These are phyloP conservation scores for Sporothrix mexicana DNA, from an alignment of 2,329 filamentous ascomycete genomes.

Conservation along the genomic window DNA sequence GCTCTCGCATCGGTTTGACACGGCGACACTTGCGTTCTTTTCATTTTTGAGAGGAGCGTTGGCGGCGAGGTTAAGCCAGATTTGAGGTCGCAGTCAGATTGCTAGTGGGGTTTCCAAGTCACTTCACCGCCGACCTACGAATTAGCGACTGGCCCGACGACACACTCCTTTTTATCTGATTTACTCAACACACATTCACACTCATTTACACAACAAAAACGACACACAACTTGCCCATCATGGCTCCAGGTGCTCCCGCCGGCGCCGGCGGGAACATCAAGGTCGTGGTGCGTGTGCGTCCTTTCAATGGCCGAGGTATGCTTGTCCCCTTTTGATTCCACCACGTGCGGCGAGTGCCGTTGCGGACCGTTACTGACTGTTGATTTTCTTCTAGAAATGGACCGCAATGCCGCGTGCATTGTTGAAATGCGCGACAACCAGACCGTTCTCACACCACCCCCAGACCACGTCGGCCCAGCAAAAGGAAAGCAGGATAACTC, in stretches of 20 bases:
- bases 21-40: not conserved
- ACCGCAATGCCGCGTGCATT: conserved; percentile 92
- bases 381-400: conserved; percentile 69
- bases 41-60: not conserved
- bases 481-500: conserved; percentile 70
- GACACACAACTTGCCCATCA: conserved; percentile 45
- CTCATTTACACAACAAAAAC: not conserved
- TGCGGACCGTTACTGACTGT: not conserved
- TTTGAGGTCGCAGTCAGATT: conserved; percentile 19
- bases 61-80: conserved; percentile 6
- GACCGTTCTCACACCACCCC: conserved; percentile 80
- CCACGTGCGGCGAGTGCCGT: not conserved
- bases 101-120: not conserved
- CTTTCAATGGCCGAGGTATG: conserved; percentile 92
- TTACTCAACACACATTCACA: not conserved
- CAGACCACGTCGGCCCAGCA: conserved; percentile 59
- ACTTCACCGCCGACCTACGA: conserved; percentile 13
- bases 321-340: not conserved
- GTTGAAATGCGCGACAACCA: conserved; percentile 95
- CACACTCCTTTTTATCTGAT: not conserved
- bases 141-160: not conserved
- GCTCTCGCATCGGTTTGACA: conserved; percentile 3
- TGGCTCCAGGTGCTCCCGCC: conserved; percentile 59
- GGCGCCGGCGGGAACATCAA: conserved; percentile 90
- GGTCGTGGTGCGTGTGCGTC: conserved; percentile 95